Percentiles rank a stretch among this genome's conserved stretches.
phyloP scores from a whole-genome alignment of 192 early-diverging fungal species.

The Globomyces pollinis-pini region DNA sequence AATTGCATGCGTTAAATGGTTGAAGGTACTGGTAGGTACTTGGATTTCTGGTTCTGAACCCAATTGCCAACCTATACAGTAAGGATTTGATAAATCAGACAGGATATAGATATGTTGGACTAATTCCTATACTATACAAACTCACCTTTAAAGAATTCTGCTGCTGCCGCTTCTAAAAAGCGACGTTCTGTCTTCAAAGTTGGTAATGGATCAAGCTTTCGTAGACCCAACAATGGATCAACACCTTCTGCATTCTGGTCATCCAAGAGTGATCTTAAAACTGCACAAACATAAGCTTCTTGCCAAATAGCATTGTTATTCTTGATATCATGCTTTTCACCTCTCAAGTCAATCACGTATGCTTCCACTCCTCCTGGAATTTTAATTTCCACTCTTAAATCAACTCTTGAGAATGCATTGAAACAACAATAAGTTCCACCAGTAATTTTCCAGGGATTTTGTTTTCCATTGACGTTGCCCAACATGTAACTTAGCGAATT shows the following conservation, averaged over 20 bases:
- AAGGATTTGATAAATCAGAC: constrained; percentile 19
- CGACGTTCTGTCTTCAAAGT: constrained; percentile 62
- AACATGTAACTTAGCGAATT: constrained; percentile 90
- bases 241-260: constrained; percentile 72
- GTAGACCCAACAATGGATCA: constrained; percentile 73
- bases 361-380: constrained; percentile 97
- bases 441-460: constrained; percentile 54
- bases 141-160: constrained; percentile 83
- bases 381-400: constrained; percentile 95
- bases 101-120: too few species aligned
- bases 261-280: constrained; percentile 85
- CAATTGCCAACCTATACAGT: constrained; percentile 89
- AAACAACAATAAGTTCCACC: constrained; percentile 85
- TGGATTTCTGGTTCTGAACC: constrained; percentile 92
- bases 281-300: constrained; percentile 79
- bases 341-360: constrained; percentile 79
- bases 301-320: constrained; percentile 71
- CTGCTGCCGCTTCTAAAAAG: constrained; percentile 76
- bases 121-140: too few species aligned
- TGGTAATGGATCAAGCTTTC: constrained; percentile 83
- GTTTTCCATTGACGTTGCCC: constrained; percentile 31
- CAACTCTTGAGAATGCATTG: constrained; percentile 94
- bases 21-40: constrained; percentile 80
- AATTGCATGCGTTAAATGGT: constrained; percentile 82
- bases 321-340: constrained; percentile 61